Evolutionary conservation across 768 basidiomycete genomes (phyloP), one percentile per base, ranked within the genome.

Genomic region (Auricularia heimuer): DNA sequence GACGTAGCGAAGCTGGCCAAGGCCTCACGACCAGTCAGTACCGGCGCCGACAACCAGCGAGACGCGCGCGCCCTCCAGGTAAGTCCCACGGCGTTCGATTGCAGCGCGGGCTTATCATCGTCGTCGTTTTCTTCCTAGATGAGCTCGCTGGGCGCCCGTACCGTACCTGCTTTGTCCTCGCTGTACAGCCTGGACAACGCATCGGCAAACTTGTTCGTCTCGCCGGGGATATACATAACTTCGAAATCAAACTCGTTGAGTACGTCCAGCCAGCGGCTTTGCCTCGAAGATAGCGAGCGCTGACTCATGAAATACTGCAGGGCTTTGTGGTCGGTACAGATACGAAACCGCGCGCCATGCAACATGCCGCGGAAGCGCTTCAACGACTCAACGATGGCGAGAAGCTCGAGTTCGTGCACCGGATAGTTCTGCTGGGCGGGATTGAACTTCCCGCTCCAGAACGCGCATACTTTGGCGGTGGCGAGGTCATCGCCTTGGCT

Each of bases 361-460:
- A 79, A 51, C 3, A 77, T 67, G 44, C 75, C 16, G 65, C 68
- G 16, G 73, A 72, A 65, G 67, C 75, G 75, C 54, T 75, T 76
- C 63, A 81, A 65, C 0, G 77, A 71, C 36, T 61, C 60, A 11
- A 65, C 65, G 0, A 75, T 74, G 0, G 75, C 76, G 0, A 80
- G 64, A 67, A 79, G 69, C 56, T 81, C 79, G 3, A 74, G 69
- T 65, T 79, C 78, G 63, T 77, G 77, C 0, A 77, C 75, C n/a
- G 76, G 73, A 58, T 80, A 79, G 51, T 79, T 79, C 24, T 76
- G 76, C 62, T 79, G 77, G 0, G 77, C 73, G 0, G 72, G 35
- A 21, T 71, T 76, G 3, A 79, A 65, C 58, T 78, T 79, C 0
- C 74, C 76, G 0, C 75, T 79, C 54, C 71, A 78, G 56, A 78